Percentiles rank a stretch among this genome's conserved stretches.
These are phyloP conservation scores for Pythium periplocum DNA, from an alignment of 352 stramenopile genomes.

Conservation along the genomic window DNA sequence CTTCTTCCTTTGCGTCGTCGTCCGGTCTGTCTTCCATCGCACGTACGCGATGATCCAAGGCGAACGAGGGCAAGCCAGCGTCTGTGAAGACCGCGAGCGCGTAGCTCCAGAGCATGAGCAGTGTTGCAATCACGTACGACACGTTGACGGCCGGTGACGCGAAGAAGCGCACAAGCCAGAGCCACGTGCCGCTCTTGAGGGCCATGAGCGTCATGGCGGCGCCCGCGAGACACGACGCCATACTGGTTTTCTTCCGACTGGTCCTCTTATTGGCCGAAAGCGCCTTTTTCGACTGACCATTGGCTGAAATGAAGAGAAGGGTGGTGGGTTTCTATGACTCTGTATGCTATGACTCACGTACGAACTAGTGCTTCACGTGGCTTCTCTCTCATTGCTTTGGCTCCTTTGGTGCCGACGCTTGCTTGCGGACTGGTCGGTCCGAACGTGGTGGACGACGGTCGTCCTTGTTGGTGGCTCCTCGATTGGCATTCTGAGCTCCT, in stretches of 20 bases:
- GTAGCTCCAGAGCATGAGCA: constrained; percentile 82
- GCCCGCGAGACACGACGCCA: constrained; percentile 34
- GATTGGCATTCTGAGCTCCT: constrained; percentile 4
- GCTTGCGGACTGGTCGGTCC: constrained; percentile 11
- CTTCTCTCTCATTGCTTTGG: constrained; percentile 3
- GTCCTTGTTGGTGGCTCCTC: background rate
- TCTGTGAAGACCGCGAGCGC: constrained; percentile 30
- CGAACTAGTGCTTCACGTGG: too few species aligned
- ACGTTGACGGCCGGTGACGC: constrained; percentile 20
- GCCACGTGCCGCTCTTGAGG: constrained; percentile 54
- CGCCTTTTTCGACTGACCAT: too few species aligned
- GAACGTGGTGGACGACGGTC: constrained; percentile 11
- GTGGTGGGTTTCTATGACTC: too few species aligned
- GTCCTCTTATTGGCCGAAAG: too few species aligned
- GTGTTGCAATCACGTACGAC: constrained; percentile 30
- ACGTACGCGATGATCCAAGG: constrained; percentile 11
- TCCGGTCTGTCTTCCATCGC: constrained; percentile 2
- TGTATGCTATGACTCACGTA: too few species aligned
- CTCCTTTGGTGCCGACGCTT: background rate
- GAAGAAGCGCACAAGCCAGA: constrained; percentile 27
- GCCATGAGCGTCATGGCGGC: constrained; percentile 61
- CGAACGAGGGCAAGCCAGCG: constrained; percentile 9
- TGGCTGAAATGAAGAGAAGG: too few species aligned
- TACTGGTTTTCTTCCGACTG: constrained; percentile 3
- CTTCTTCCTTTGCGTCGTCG: constrained; percentile 11